Evolutionary conservation across 2,329 filamentous ascomycete species (phyloP), one percentile per base, ranked within the genome.

Genomic region (Nigrospora osmanthi): DNA sequence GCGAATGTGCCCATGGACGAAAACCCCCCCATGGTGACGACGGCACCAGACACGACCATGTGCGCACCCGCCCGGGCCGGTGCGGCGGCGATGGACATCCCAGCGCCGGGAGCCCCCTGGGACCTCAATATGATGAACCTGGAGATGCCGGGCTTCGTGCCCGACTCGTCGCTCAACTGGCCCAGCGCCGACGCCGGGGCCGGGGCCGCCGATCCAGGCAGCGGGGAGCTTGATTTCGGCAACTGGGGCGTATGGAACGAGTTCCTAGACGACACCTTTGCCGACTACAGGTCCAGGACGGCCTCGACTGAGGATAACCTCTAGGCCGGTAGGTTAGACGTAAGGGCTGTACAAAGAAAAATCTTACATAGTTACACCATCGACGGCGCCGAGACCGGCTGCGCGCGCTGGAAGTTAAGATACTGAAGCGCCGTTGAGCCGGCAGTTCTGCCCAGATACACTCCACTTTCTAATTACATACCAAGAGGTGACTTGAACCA

Each of bases 181-280:
- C 34, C 34, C 14, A 16, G n/a, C 14, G 5, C 15, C 13, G 35
- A 42, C n/a, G 35, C 35, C 32, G 30, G 31, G 19, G 28, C 35
- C 10, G 40, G 23, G 23, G 23, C 23, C 2, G 35, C 35, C 28
- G 19, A 33, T n/a, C 33, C 4, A 36, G 17, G 34, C 32, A 42
- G 23, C 16, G 34, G 40, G 32, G 40, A 33, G n/a, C 36, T 42
- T 23, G 40, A 42, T 7, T 35, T 42, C 35, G 23, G 23, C 7
- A 60, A 65, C 32, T 63, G 62, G 67, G 58, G 59, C 39, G 59
- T 63, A 11, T 72, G 69, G 69, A 68, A 67, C 48, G 69, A 72
- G 30, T 72, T 72, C 49, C 57, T 71, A 35, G 56, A 57, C 32
- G 69, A 72, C 42, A 64, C 68, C 5, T 59, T 61, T 35, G 58